Conservation (phyloP, 2,329 filamentous ascomycete genomes). For the Colletotrichum gigasporum region DNA sequence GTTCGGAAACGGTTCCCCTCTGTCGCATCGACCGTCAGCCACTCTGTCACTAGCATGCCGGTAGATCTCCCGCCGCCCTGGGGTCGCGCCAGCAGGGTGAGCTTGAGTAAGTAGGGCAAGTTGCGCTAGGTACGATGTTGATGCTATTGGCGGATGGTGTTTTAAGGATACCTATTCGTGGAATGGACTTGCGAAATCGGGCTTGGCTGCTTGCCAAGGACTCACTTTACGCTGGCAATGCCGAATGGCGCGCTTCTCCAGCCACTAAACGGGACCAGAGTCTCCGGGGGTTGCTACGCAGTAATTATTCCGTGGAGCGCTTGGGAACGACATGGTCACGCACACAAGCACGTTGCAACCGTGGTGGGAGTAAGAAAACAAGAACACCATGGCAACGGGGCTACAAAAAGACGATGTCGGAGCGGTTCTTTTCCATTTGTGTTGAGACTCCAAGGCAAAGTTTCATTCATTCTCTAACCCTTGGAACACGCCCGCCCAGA, state of each 20-base stretch:
- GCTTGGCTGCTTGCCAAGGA: background rate
- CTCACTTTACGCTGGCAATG: background rate
- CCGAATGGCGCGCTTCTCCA: background rate
- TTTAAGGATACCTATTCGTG: too few species aligned
- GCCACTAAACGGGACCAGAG: background rate
- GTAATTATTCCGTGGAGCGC: slow-evolving; percentile 30
- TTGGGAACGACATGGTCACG: background rate
- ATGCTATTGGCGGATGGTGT: too few species aligned
- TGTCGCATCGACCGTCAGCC: too few species aligned
- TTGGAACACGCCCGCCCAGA: background rate
- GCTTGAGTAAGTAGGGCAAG: too few species aligned
- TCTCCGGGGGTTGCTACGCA: background rate
- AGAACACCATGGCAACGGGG: background rate
- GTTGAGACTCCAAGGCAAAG: background rate
- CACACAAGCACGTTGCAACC: background rate
- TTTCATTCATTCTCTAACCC: background rate
- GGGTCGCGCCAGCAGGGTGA: too few species aligned
- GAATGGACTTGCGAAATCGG: background rate
- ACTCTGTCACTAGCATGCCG: too few species aligned
- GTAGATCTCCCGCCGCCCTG: too few species aligned
- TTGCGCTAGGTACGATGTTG: too few species aligned
- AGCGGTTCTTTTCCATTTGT: background rate
- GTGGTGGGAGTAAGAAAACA: background rate
- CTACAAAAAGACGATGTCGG: background rate
- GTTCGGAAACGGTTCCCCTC: too few species aligned